Conservation (phyloP, 176 grass and related monocot genomes). For the Hyparrhenia diplandra region DNA sequence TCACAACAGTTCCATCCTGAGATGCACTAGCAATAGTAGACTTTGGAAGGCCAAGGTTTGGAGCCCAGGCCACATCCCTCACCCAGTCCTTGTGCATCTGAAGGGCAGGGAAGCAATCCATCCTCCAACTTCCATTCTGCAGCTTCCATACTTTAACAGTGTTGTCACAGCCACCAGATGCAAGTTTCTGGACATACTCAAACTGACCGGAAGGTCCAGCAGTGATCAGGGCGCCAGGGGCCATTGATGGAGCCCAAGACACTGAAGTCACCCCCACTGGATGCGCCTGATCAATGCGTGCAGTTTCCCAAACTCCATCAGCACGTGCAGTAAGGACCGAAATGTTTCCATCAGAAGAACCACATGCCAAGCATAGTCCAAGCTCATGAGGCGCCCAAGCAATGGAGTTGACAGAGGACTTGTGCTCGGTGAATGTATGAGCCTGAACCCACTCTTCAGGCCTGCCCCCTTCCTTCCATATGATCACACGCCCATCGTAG, state of each 20-base stretch:
- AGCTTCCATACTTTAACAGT: constrained; percentile 85
- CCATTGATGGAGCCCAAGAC: constrained; percentile 63
- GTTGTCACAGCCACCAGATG: constrained; percentile 71
- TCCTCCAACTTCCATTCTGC: constrained; percentile 64
- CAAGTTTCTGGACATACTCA: constrained; percentile 71
- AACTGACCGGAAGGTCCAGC: constrained; percentile 46
- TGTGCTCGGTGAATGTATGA: constrained; percentile 58
- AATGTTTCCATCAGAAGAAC: constrained; percentile 76
- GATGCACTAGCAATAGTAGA: constrained; percentile 73
- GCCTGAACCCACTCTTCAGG: constrained; percentile 72
- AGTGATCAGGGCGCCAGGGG: constrained; percentile 50
- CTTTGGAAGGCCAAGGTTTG: constrained; percentile 74
- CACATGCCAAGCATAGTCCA: constrained; percentile 61
- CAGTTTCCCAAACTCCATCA: constrained; percentile 70
- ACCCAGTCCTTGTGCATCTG: constrained; percentile 76
- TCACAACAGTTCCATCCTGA: constrained; percentile 75
- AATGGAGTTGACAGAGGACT: constrained; percentile 72
- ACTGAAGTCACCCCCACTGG: constrained; percentile 73
- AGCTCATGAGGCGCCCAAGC: constrained; percentile 79
- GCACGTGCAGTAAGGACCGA: constrained; percentile 53
- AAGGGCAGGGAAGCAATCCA: constrained; percentile 75
- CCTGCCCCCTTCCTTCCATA: constrained; percentile 82
- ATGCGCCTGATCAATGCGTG: constrained; percentile 64
- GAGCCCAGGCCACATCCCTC: constrained; percentile 64
- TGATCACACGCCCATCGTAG: constrained; percentile 61